A percentile compares a stretch with the other conserved stretches of the same genome.
Evolutionary conservation across 345 rosid genomes (phyloP).

Genomic region (Moringa oleifera): DNA sequence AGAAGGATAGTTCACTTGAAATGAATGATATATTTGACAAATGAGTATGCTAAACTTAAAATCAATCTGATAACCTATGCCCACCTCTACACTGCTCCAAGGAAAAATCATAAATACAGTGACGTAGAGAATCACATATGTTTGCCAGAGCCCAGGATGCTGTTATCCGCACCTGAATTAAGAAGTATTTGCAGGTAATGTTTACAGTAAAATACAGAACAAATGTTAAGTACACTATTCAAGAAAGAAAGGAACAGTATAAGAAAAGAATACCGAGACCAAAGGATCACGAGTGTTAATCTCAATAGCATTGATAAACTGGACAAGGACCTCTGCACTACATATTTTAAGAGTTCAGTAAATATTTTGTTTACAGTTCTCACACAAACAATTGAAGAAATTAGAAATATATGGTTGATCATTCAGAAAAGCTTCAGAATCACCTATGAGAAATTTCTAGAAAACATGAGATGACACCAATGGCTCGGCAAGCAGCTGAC

Average conservation of each 20-base stretch:
- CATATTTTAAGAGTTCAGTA: conserved; percentile 33
- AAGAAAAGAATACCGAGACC: conserved; percentile 47
- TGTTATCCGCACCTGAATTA: conserved; percentile 72
- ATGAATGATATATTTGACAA: neutral
- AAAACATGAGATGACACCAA: conserved; percentile 87
- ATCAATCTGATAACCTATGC: conserved; percentile 7
- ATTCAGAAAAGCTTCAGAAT: conserved; percentile 15
- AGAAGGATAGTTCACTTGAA: conserved; percentile 1
- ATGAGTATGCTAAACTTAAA: neutral
- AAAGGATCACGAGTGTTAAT: conserved; percentile 61
- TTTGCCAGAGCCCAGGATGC: conserved; percentile 97
- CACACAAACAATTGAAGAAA: neutral
- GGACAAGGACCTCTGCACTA: conserved; percentile 74
- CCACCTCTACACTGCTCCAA: conserved; percentile 34
- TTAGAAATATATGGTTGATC: conserved; percentile 9
- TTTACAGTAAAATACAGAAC: conserved; percentile 14
- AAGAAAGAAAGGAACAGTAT: conserved; percentile 4
- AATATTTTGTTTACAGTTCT: neutral
- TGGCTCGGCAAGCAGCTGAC: conserved; percentile 96
- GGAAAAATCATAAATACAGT: conserved; percentile 40
- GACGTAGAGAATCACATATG: conserved; percentile 71
- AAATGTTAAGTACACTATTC: conserved; percentile 10
- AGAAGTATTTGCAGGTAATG: conserved; percentile 15
- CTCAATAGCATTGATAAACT: conserved; percentile 71
- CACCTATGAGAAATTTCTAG: conserved; percentile 63